These are phyloP conservation scores for Phaeosphaeriaceae sp. DNA, from an alignment of 2,329 filamentous ascomycete genomes.

Conservation along the genomic window DNA sequence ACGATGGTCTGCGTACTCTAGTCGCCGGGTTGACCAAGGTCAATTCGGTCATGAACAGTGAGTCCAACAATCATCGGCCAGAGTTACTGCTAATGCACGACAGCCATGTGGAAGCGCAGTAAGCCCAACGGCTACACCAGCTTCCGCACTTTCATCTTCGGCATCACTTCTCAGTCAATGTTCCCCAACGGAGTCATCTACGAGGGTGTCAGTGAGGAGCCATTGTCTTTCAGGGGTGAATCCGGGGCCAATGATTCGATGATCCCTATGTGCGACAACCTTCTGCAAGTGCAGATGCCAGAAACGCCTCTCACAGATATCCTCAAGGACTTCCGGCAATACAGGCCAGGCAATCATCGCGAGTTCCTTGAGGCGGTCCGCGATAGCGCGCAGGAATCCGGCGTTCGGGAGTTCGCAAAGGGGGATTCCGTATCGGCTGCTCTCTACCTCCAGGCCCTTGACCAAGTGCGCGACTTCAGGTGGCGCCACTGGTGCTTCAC, in stretches of 20 bases:
- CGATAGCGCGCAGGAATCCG: slow-evolving; percentile 57
- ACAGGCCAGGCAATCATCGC: slow-evolving; percentile 87
- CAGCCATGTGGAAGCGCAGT: slow-evolving; percentile 88
- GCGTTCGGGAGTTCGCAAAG: slow-evolving; percentile 67
- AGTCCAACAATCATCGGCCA: slow-evolving; percentile 23
- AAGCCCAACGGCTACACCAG: slow-evolving; percentile 83
- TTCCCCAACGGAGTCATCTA: slow-evolving; percentile 92
- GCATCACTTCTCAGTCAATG: slow-evolving; percentile 92
- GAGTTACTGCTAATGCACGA: slow-evolving; percentile 8
- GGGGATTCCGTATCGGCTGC: slow-evolving; percentile 65
- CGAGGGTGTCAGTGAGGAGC: slow-evolving; percentile 78
- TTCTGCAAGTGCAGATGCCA: slow-evolving; percentile 87
- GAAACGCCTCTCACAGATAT: slow-evolving; percentile 87
- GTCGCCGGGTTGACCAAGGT: slow-evolving; percentile 71
- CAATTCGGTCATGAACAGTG: slow-evolving; percentile 79
- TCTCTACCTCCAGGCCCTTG: slow-evolving; percentile 60
- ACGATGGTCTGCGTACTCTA: slow-evolving; percentile 58
- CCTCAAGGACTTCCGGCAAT: slow-evolving; percentile 85
- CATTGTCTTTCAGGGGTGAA: slow-evolving; percentile 86
- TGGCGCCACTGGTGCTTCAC: slow-evolving; percentile 90
- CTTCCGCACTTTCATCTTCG: slow-evolving; percentile 97
- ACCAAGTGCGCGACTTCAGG: slow-evolving; percentile 81
- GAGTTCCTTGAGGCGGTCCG: slow-evolving; percentile 80
- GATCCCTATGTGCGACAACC: slow-evolving; percentile 87
- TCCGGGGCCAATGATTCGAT: slow-evolving; percentile 95